phyloP scores from a whole-genome alignment of 202 grass and related monocot genomes.

The Carex sylvatica region DNA sequence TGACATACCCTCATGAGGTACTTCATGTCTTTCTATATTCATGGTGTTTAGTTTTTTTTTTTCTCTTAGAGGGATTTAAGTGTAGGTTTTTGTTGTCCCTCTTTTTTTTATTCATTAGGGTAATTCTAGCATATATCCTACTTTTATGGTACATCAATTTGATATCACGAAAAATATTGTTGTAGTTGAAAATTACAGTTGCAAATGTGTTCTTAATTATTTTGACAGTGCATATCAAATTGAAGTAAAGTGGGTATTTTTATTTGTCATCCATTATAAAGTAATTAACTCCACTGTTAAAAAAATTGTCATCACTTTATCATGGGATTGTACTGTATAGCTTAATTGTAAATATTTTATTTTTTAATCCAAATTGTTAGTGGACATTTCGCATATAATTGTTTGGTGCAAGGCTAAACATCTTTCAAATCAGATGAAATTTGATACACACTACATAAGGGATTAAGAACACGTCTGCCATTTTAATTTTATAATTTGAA shows the following conservation, averaged over 20 bases:
- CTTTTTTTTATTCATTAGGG: not conserved
- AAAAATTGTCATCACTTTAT: not conserved
- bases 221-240: not conserved
- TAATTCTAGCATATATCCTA: not conserved
- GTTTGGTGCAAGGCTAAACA: not conserved
- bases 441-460: not conserved
- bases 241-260: not conserved
- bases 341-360: not conserved
- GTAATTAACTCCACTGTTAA: not conserved
- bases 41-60: not conserved
- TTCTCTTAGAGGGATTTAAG: not conserved
- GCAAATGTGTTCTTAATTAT: not conserved
- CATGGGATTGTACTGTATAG: too few relatives aligned
- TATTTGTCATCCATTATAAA: not conserved
- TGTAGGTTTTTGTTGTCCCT: not conserved
- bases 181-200: not conserved
- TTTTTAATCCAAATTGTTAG: too few relatives aligned
- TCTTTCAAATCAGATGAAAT: not conserved
- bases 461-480: not conserved
- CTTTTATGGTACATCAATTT: not conserved
- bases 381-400: too few relatives aligned
- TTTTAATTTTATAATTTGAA: not conserved
- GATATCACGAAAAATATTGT: not conserved
- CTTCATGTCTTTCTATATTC: not conserved
- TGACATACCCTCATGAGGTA: constrained; percentile 99